Percentiles rank a stretch among this genome's conserved stretches.
Evolutionary conservation across 176 grass and related monocot species (phyloP).

Genomic region (Pharus latifolius): DNA sequence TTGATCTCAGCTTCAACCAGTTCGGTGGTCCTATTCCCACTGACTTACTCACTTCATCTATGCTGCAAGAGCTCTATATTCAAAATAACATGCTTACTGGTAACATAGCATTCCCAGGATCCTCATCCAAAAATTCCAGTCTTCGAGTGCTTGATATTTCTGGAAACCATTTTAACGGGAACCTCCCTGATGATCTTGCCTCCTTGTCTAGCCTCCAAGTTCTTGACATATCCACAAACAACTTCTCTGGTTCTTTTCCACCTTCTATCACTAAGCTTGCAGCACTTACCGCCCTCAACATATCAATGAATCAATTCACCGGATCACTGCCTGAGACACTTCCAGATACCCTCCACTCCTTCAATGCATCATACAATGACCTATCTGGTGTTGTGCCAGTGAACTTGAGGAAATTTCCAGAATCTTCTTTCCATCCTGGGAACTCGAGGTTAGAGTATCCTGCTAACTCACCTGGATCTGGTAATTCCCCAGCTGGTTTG

Average conservation of each 20-base stretch:
- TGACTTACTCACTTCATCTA: slow-evolving; percentile 57
- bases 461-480: slow-evolving; percentile 42
- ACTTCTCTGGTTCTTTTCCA: slow-evolving; percentile 70
- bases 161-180: slow-evolving; percentile 69
- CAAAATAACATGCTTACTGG: slow-evolving; percentile 67
- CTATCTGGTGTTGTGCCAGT: slow-evolving; percentile 80
- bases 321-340: slow-evolving; percentile 66
- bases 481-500: slow-evolving; percentile 28
- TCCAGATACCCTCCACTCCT: slow-evolving; percentile 49
- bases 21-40: slow-evolving; percentile 55
- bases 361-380: slow-evolving; percentile 92
- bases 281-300: slow-evolving; percentile 58
- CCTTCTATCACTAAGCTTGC: slow-evolving; percentile 49
- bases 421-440: slow-evolving; percentile 97
- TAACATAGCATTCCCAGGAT: slow-evolving; percentile 44
- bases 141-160: slow-evolving; percentile 77
- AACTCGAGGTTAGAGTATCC: slow-evolving; percentile 81
- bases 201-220: slow-evolving; percentile 60
- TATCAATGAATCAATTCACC: slow-evolving; percentile 72
- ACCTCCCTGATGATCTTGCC: slow-evolving; percentile 62
- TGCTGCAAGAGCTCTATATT: slow-evolving; percentile 71
- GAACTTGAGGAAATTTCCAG: slow-evolving; percentile 88
- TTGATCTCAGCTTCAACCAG: slow-evolving; percentile 81
- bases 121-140: slow-evolving; percentile 48
- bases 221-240: slow-evolving; percentile 82